Evolutionary conservation across 148 eudicot genomes (phyloP).

Genomic region (Simmondsia chinensis): DNA sequence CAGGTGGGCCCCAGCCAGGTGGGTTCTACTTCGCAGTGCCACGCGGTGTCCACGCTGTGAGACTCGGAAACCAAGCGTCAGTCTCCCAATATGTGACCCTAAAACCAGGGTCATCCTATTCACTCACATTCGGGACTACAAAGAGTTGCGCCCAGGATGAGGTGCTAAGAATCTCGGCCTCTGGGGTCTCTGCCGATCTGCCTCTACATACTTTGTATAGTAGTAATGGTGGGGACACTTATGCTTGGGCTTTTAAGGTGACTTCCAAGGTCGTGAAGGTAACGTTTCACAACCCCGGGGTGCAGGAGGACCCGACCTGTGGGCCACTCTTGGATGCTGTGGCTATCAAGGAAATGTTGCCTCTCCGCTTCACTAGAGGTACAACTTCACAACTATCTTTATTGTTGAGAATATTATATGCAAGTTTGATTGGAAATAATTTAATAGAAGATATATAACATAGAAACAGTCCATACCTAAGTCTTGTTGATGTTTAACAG

Average conservation of each 20-base stretch:
- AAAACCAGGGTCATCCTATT: constrained; percentile 31
- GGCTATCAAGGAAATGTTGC: constrained; percentile 49
- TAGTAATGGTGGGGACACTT: constrained; percentile 70
- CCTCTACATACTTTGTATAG: constrained; percentile 72
- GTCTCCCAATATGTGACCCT: constrained; percentile 43
- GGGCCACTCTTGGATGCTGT: constrained; percentile 74
- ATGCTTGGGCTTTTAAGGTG: constrained; percentile 64
- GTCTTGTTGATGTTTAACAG: no score
- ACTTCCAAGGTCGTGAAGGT: constrained; percentile 31
- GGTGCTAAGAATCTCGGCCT: constrained; percentile 48
- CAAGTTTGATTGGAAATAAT: no score
- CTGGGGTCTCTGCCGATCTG: constrained; percentile 24
- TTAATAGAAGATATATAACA: no score
- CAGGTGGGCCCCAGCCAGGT: constrained; percentile 78
- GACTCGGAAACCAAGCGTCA: constrained; percentile 65
- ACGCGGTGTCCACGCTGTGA: constrained; percentile 56
- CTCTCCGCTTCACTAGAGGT: constrained; percentile 29
- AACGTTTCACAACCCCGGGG: constrained; percentile 62
- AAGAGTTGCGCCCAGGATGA: constrained; percentile 83
- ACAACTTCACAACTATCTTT: no score
- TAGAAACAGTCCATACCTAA: no score
- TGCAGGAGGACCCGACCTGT: constrained; percentile 67
- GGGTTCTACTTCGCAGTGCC: constrained; percentile 54
- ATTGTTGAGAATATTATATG: no score
- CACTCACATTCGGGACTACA: constrained; percentile 72